A percentile compares a stretch with the other conserved stretches of the same genome.
phyloP scores from a whole-genome alignment of 768 basidiomycete species.

The Russula foetens region DNA sequence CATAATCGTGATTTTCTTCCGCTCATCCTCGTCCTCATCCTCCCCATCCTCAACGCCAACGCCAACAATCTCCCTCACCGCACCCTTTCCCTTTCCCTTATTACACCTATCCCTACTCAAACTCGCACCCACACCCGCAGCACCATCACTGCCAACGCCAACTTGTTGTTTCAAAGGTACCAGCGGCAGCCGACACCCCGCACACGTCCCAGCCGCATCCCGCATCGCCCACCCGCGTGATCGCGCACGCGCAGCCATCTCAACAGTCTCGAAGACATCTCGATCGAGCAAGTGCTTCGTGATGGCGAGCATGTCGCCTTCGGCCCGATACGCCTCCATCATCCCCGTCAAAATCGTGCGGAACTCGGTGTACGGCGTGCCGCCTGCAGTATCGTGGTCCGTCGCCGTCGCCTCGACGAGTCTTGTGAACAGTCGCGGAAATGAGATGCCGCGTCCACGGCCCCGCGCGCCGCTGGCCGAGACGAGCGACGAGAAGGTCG shows the following conservation, averaged over 20 bases:
- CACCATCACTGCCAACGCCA: not conserved
- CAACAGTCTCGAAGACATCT: conserved; percentile 72
- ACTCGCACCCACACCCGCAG: not conserved
- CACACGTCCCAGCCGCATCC: conserved; percentile 35
- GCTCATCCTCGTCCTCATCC: not conserved
- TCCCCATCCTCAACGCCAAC: conserved; percentile 11
- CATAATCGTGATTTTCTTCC: conserved; percentile 37
- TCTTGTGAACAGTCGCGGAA: conserved; percentile 88
- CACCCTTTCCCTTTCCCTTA: conserved; percentile 16
- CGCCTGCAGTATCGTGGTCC: conserved; percentile 30
- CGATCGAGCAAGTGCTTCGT: conserved; percentile 74
- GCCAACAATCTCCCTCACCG: conserved; percentile 9
- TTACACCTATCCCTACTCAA: not conserved
- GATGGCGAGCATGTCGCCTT: conserved; percentile 83
- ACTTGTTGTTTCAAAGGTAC: conserved; percentile 16
- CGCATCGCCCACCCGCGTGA: conserved; percentile 52
- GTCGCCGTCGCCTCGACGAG: conserved; percentile 65
- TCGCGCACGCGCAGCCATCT: conserved; percentile 49
- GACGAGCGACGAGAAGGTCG: conserved; percentile 76
- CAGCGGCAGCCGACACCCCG: conserved; percentile 44
- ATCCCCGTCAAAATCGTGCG: conserved; percentile 87
- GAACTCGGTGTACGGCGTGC: conserved; percentile 81
- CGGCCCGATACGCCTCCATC: conserved; percentile 88
- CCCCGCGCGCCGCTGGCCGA: conserved; percentile 60
- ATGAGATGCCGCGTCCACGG: conserved; percentile 56